phyloP scores from a whole-genome alignment of 1,284 basidiomycete species.

The Cutaneotrichosporon cyanovorans region DNA sequence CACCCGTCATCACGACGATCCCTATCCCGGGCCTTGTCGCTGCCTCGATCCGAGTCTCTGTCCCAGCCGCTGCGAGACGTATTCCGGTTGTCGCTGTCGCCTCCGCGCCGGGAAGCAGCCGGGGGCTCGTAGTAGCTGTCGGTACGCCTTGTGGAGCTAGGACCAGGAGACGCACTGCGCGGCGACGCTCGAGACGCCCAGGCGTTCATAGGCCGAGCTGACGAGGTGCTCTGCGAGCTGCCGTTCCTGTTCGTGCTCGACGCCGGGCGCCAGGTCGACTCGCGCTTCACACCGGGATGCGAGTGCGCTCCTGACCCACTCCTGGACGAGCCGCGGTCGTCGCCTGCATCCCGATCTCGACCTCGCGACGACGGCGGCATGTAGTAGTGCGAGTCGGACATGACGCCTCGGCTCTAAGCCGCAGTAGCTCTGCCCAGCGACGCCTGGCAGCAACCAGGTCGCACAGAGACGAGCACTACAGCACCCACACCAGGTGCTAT shows the following conservation, averaged over 20 bases:
- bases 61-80: too few relatives aligned
- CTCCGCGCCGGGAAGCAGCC: not conserved
- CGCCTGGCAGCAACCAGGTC: too few relatives aligned
- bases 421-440: too few relatives aligned
- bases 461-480: too few relatives aligned
- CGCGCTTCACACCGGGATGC: slow-evolving; percentile 12
- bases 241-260: not conserved
- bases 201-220: slow-evolving; percentile 7
- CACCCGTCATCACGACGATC: not conserved
- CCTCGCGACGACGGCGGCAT: slow-evolving; percentile 9
- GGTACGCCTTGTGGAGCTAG: slow-evolving; percentile 1
- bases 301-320: not conserved
- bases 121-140: slow-evolving; percentile 17
- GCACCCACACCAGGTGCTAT: too few relatives aligned
- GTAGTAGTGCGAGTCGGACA: slow-evolving; percentile 16
- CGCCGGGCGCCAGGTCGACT: slow-evolving; percentile 17
- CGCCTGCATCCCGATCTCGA: not conserved
- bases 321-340: not conserved
- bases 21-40: not conserved
- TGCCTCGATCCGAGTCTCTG: not conserved
- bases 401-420: slow-evolving; percentile 1
- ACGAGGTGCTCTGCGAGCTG: not conserved
- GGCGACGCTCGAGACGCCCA: slow-evolving; percentile 8
- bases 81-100: not conserved
- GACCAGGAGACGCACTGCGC: not conserved